Conservation (phyloP, 2,329 filamentous ascomycete species). For the Apiospora phragmitis region DNA sequence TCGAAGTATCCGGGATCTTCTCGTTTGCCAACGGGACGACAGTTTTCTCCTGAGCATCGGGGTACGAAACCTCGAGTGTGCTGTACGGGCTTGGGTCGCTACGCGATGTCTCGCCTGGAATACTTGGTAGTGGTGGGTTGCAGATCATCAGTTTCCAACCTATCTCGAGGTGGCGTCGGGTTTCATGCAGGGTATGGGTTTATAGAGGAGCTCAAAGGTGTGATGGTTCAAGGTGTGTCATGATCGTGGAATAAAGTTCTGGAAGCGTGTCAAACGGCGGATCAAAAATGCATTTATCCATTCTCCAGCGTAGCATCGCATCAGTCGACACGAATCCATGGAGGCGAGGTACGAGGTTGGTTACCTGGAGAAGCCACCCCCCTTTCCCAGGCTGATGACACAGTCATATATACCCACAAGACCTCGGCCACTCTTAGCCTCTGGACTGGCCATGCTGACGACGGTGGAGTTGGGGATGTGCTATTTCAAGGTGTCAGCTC, state of each 20-base stretch:
- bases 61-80: neutral
- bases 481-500: neutral
- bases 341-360: neutral
- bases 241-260: neutral
- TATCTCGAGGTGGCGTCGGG: neutral
- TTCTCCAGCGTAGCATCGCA: neutral
- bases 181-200: neutral
- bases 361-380: neutral
- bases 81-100: neutral
- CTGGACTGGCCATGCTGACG: neutral
- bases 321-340: neutral
- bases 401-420: neutral
- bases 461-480: neutral
- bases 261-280: neutral
- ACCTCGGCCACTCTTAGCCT: neutral
- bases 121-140: neutral
- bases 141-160: neutral
- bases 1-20: neutral
- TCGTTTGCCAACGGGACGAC: neutral
- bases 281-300: neutral
- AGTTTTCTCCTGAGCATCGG: neutral
- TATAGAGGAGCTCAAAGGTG: neutral
- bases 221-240: neutral
- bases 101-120: neutral
- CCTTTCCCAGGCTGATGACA: neutral